phyloP scores from a whole-genome alignment of 352 stramenopile genomes.

The Phytophthora sp. region DNA sequence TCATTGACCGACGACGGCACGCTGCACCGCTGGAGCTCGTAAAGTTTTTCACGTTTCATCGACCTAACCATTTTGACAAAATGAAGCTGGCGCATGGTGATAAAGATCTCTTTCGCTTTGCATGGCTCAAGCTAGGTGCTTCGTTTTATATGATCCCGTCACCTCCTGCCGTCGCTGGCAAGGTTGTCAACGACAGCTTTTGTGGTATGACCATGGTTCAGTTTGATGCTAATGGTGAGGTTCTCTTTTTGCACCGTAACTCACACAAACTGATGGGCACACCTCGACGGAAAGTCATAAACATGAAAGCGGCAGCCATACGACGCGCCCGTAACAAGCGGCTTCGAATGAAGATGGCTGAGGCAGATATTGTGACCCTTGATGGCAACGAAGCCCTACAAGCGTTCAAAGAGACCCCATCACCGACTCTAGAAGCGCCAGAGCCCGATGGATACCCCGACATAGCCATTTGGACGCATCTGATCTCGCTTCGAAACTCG shows the following conservation, averaged over 20 bases:
- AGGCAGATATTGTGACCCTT: slow-evolving; percentile 20
- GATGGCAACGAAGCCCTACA: background rate
- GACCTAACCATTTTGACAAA: slow-evolving; percentile 39
- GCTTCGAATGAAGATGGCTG: slow-evolving; percentile 30
- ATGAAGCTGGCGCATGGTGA: slow-evolving; percentile 52
- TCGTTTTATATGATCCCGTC: slow-evolving; percentile 54
- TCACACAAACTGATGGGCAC: slow-evolving; percentile 45
- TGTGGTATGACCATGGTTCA: slow-evolving; percentile 64
- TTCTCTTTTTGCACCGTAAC: slow-evolving; percentile 63
- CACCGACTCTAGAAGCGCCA: slow-evolving; percentile 21
- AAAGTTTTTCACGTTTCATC: slow-evolving; percentile 48
- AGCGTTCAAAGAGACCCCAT: slow-evolving; percentile 14
- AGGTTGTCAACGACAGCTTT: slow-evolving; percentile 41
- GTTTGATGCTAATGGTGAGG: slow-evolving; percentile 32
- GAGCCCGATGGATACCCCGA: slow-evolving; percentile 39
- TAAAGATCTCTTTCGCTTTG: slow-evolving; percentile 67
- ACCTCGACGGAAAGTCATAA: slow-evolving; percentile 18
- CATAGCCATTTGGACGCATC: slow-evolving; percentile 66
- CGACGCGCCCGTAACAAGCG: slow-evolving; percentile 27
- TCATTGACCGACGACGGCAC: slow-evolving; percentile 46
- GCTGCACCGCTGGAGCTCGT: slow-evolving; percentile 36
- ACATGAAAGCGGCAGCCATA: slow-evolving; percentile 32
- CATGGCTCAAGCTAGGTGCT: slow-evolving; percentile 51
- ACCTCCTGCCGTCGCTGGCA: slow-evolving; percentile 41
- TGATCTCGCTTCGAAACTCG: slow-evolving; percentile 57